Evolutionary conservation across 2,329 filamentous ascomycete species (phyloP).

Genomic region (Fusarium bulbicola): DNA sequence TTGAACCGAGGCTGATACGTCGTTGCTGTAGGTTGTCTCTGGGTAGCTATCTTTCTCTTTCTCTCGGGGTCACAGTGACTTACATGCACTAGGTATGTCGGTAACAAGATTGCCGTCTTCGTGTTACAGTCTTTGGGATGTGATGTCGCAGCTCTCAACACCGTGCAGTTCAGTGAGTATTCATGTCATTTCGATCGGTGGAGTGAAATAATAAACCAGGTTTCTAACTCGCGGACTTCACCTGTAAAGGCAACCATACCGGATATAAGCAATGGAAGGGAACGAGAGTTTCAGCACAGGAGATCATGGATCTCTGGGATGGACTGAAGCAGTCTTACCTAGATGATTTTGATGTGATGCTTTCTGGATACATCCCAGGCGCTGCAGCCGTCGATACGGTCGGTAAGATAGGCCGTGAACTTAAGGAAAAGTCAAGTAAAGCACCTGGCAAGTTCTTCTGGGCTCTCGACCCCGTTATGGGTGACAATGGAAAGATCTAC

Average conservation of each 20-base stretch:
- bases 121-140: conserved; percentile 93
- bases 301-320: conserved; percentile 85
- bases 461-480: conserved; percentile 98
- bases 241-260: conserved; percentile 85
- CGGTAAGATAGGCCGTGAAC: conserved; percentile 82
- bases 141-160: conserved; percentile 93
- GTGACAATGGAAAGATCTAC: conserved; percentile 91
- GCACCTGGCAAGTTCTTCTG: conserved; percentile 88
- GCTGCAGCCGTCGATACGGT: conserved; percentile 86
- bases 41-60: conserved; percentile 27
- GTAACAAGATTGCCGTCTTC: conserved; percentile 96
- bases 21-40: conserved; percentile 40
- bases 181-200: background rate
- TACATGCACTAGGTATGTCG: conserved; percentile 79
- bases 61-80: background rate
- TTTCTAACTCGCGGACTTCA: conserved; percentile 8
- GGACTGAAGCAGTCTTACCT: conserved; percentile 86
- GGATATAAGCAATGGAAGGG: conserved; percentile 91
- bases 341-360: conserved; percentile 90
- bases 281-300: conserved; percentile 79
- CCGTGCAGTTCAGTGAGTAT: conserved; percentile 91
- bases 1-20: conserved; percentile 16
- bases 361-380: conserved; percentile 93
- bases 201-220: background rate
- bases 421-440: conserved; percentile 71